Percentiles rank a stretch among this genome's conserved stretches.
Conservation (phyloP, 169 alveolate genomes). For the Plasmodium knowlesi region DNA sequence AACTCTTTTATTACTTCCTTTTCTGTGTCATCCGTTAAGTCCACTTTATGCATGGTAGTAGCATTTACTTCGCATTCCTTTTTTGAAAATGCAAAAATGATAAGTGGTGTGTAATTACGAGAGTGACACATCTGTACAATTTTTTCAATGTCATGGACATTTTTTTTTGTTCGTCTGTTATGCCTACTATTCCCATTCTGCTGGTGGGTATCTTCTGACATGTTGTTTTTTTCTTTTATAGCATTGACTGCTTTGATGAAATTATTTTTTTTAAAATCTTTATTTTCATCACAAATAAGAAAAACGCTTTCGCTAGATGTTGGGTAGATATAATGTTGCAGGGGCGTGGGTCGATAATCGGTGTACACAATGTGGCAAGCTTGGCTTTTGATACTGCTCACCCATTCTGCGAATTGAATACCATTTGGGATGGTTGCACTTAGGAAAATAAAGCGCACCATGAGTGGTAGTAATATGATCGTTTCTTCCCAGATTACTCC, state of each 20-base stretch:
- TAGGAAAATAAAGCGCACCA: constrained; percentile 96
- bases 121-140: constrained; percentile 94
- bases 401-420: constrained; percentile 99
- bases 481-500: constrained; percentile 99
- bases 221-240: constrained; percentile 86
- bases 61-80: constrained; percentile 98
- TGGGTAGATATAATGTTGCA: constrained; percentile 96
- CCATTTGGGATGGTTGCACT: constrained; percentile 99
- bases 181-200: constrained; percentile 70
- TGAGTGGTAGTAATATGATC: constrained; percentile 94
- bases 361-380: constrained; percentile 98
- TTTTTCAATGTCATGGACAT: constrained; percentile 90
- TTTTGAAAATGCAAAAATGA: constrained; percentile 97
- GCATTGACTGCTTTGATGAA: constrained; percentile 75
- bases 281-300: constrained; percentile 96
- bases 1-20: constrained; percentile 93
- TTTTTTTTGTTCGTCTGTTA: constrained; percentile 61
- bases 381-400: constrained; percentile 96
- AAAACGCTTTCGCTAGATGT: constrained; percentile 96
- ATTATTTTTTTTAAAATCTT: constrained; percentile 88
- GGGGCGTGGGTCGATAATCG: constrained; percentile 98
- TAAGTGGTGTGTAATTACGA: constrained; percentile 94
- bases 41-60: constrained; percentile 87
- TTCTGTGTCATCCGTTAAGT: constrained; percentile 86
- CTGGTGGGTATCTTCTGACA: constrained; percentile 77